A percentile compares a stretch with the other conserved stretches of the same genome.
These are phyloP conservation scores for Coniferiporia sulphurascens DNA, from an alignment of 1,284 basidiomycete genomes.

Conservation along the genomic window DNA sequence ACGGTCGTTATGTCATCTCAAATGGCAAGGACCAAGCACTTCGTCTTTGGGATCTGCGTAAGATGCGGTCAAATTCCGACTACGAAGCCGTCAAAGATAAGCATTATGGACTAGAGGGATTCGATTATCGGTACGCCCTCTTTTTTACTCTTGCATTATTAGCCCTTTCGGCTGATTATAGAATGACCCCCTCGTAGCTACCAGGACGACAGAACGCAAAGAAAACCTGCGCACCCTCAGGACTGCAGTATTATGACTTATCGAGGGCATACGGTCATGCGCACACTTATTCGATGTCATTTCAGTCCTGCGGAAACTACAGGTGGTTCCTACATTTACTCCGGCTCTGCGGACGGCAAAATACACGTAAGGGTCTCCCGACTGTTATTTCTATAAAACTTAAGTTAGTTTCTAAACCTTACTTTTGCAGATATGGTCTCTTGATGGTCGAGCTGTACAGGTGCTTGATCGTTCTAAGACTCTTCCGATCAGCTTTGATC, in stretches of 20 bases:
- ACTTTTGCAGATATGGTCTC: conserved; percentile 77
- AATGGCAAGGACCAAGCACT: conserved; percentile 96
- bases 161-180: conserved; percentile 14
- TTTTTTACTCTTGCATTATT: conserved; percentile 3
- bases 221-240: conserved; percentile 61
- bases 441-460: conserved; percentile 84
- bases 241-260: conserved; percentile 97
- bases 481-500: conserved; percentile 64
- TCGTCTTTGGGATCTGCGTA: conserved; percentile 91
- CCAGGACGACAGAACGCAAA: conserved; percentile 62
- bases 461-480: conserved; percentile 79
- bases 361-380: conserved; percentile 60
- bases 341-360: conserved; percentile 79
- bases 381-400: not conserved
- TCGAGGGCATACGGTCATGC: conserved; percentile 87
- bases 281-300: conserved; percentile 93
- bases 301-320: conserved; percentile 93
- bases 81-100: conserved; percentile 52
- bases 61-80: conserved; percentile 77
- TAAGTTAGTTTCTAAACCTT: conserved; percentile 7
- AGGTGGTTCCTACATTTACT: conserved; percentile 90
- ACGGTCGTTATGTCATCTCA: conserved; percentile 93
- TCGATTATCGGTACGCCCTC: conserved; percentile 71
- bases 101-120: conserved; percentile 60
- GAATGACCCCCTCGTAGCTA: conserved; percentile 37